Evolutionary conservation across 2,329 filamentous ascomycete genomes (phyloP), one percentile per base, ranked within the genome.

Genomic region (Epicoccum sorghinum): DNA sequence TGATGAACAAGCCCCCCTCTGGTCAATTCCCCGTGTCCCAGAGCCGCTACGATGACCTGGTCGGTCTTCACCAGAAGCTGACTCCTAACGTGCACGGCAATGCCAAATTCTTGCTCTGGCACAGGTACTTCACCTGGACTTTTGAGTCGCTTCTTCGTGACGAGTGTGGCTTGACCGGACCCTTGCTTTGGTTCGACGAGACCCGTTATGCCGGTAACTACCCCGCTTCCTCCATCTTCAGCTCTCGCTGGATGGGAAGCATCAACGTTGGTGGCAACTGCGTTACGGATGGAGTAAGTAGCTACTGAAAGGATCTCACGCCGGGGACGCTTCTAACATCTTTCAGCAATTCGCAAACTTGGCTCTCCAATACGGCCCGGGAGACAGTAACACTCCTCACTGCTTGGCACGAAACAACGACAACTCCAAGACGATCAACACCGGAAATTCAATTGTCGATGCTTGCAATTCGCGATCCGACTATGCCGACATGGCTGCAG

Each of bases 71-170:
- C 52, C 71, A 73, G 47, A 55, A 35, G 1, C 52, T 71, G 13
- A 73, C 70, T 1, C 65, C 65, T 25, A 70, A 68, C 22, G 68
- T 73, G 2, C 71, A 73, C 47, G 58, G 58, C 23, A 73, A 67
- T 47, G 38, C 57, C 39, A 73, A 72, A 41, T 78, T 78, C 67
- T 60, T 78, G 30, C 61, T 77, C 18, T 79, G 77, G 77, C 77
- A 79, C 65, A 69, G 77, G 22, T 77, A 77, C 64, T 75, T 66
- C 61, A 59, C 70, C 18, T 75, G 78, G 67, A 63, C 66, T 1
- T 79, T 77, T 55, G 78, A 80, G 61, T 61, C 73, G n/a, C 64
- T 76, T 4, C 65, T 80, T 7, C 75, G 69, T 35, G 55, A 68
- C 14, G 76, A 79, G 53, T 80, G 78, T 52, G 75, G 75, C 39